Percentiles rank a stretch among this genome's conserved stretches.
Evolutionary conservation across 1,139 yeast species (phyloP).

Genomic region (Spathaspora sp.): DNA sequence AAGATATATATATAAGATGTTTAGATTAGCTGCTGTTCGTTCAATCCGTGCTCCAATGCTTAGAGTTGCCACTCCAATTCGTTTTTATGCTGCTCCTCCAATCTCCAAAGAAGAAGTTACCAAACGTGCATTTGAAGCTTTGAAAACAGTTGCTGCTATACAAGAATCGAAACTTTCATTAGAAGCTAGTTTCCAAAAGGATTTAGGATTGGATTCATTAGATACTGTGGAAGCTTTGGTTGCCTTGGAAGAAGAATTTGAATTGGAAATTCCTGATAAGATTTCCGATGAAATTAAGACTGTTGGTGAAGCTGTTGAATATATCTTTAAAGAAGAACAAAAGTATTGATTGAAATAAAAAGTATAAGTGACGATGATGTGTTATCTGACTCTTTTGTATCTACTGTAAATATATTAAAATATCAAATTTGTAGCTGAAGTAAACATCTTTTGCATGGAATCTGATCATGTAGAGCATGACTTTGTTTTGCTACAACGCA

Average conservation of each 20-base stretch:
- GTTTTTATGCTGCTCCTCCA: slow-evolving; percentile 50
- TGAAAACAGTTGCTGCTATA: slow-evolving; percentile 51
- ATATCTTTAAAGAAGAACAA: slow-evolving; percentile 51
- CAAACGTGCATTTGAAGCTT: slow-evolving; percentile 49
- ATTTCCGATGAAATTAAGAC: slow-evolving; percentile 68
- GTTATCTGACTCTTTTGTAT: not conserved
- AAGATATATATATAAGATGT: slow-evolving; percentile 24
- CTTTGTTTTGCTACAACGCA: no score
- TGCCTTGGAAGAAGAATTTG: slow-evolving; percentile 73
- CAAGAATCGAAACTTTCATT: slow-evolving; percentile 45
- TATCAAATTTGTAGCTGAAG: not conserved
- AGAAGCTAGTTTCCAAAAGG: slow-evolving; percentile 57
- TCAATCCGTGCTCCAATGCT: slow-evolving; percentile 35
- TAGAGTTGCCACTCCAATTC: slow-evolving; percentile 36
- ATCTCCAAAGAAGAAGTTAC: slow-evolving; percentile 49
- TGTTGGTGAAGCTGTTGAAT: slow-evolving; percentile 66
- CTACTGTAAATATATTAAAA: slow-evolving; percentile 1
- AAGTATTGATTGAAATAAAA: slow-evolving; percentile 34
- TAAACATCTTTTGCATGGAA: not conserved
- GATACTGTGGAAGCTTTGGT: slow-evolving; percentile 72
- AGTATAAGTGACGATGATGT: not conserved
- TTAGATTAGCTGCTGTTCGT: slow-evolving; percentile 38
- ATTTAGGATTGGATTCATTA: slow-evolving; percentile 67
- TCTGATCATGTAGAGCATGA: no score
- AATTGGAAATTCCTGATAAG: slow-evolving; percentile 67